These are phyloP conservation scores for Oryza officinalis DNA, from an alignment of 176 grass and related monocot species.

Conservation along the genomic window DNA sequence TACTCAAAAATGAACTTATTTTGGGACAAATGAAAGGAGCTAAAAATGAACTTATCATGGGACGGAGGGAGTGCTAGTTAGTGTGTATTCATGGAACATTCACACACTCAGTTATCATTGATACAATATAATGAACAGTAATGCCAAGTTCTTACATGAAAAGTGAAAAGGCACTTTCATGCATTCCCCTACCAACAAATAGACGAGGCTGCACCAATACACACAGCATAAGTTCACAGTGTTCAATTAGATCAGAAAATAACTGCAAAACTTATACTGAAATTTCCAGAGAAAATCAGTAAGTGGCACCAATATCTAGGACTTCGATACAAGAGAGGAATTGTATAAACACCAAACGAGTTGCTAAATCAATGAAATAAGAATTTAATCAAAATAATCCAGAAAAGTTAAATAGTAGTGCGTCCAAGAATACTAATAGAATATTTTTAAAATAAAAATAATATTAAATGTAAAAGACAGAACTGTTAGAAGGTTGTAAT, in stretches of 20 bases:
- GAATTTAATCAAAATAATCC: neutral
- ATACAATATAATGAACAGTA: neutral
- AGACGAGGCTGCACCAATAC: slow-evolving; percentile 68
- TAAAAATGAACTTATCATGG: too few relatives aligned
- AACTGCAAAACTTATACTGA: neutral
- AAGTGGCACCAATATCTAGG: slow-evolving; percentile 6
- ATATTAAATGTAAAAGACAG: neutral
- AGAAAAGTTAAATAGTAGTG: neutral
- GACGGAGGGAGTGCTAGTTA: neutral
- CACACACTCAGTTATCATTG: neutral
- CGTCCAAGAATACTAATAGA: neutral
- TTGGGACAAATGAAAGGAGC: too few relatives aligned
- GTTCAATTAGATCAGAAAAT: slow-evolving; percentile 19
- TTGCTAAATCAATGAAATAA: neutral
- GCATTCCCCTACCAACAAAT: slow-evolving; percentile 96
- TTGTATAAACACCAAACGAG: slow-evolving; percentile 1
- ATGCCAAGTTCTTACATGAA: slow-evolving; percentile 71
- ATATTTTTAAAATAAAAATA: neutral
- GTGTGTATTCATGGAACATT: neutral
- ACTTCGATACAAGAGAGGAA: neutral
- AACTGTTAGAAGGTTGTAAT: neutral
- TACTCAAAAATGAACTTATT: too few relatives aligned
- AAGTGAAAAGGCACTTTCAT: slow-evolving; percentile 90
- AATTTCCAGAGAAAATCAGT: neutral
- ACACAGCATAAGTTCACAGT: slow-evolving; percentile 23